Evolutionary conservation across 495 filamentous ascomycete species (phyloP).

Genomic region (Lasiosphaeria hispida): DNA sequence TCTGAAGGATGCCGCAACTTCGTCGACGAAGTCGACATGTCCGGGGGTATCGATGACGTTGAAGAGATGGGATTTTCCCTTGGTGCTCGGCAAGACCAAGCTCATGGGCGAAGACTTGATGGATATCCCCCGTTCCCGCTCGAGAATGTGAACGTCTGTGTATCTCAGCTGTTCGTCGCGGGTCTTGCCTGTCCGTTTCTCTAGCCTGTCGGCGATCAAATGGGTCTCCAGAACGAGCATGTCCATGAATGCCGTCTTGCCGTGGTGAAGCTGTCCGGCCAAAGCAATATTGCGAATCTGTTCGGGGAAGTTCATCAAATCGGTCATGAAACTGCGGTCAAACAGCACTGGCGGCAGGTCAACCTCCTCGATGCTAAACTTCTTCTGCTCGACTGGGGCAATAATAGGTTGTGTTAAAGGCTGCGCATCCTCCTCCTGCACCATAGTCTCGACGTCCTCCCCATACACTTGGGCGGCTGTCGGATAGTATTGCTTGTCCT

Average conservation of each 20-base stretch:
- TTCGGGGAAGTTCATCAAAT: slow-evolving; percentile 93
- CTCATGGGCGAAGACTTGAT: slow-evolving; percentile 96
- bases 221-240: slow-evolving; percentile 97
- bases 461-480: slow-evolving; percentile 95
- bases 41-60: slow-evolving; percentile 96
- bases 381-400: slow-evolving; percentile 88
- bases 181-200: slow-evolving; percentile 76
- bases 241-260: slow-evolving; percentile 97
- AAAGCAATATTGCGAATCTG: slow-evolving; percentile 90
- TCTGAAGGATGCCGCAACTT: slow-evolving; percentile 83
- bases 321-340: slow-evolving; percentile 85
- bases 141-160: slow-evolving; percentile 85
- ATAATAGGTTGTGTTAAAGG: slow-evolving; percentile 89
- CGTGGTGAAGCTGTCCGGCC: slow-evolving; percentile 92
- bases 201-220: slow-evolving; percentile 70
- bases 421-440: slow-evolving; percentile 96
- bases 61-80: slow-evolving; percentile 92
- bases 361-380: slow-evolving; percentile 88
- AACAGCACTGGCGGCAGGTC: slow-evolving; percentile 87
- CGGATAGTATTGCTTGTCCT: slow-evolving; percentile 99
- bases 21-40: slow-evolving; percentile 97
- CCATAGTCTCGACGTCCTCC: slow-evolving; percentile 87
- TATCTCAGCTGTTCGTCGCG: slow-evolving; percentile 90
- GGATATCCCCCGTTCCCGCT: slow-evolving; percentile 87
- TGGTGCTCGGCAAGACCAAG: slow-evolving; percentile 79